Conservation (phyloP, 345 rosid species). For the Brassica rapa region DNA sequence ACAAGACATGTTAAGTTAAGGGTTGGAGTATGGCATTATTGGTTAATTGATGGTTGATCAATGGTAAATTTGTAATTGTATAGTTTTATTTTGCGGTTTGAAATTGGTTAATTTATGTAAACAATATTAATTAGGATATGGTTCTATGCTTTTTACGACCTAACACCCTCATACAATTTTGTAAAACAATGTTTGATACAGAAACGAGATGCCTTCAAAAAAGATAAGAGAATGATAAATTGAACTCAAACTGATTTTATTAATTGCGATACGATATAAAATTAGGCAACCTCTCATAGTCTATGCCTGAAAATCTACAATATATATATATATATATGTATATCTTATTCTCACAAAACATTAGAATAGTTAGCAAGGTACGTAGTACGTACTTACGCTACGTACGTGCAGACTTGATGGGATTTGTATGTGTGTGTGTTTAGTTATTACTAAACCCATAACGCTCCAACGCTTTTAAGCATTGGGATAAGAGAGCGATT, state of each 20-base stretch:
- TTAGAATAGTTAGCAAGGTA: background rate
- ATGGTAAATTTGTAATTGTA: background rate
- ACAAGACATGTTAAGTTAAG: too few relatives aligned
- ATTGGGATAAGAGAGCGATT: conserved; percentile 60
- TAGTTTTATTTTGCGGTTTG: background rate
- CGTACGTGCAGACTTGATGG: background rate
- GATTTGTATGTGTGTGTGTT: background rate
- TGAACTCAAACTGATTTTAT: background rate
- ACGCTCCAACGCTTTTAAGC: conserved; percentile 69
- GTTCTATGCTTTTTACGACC: background rate
- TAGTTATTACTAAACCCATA: conserved; percentile 57
- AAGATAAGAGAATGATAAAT: background rate
- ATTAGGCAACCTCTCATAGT: background rate
- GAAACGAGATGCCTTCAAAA: background rate
- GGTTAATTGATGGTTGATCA: background rate
- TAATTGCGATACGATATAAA: background rate
- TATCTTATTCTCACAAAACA: background rate
- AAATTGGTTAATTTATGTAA: background rate
- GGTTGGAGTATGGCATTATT: too few relatives aligned
- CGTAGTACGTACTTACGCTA: background rate
- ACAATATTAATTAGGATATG: background rate
- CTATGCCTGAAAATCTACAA: background rate
- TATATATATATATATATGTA: background rate
- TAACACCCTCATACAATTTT: background rate
- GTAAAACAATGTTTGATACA: background rate